These are phyloP conservation scores for Tulasnella sp. DNA, from an alignment of 768 basidiomycete genomes.

Conservation along the genomic window DNA sequence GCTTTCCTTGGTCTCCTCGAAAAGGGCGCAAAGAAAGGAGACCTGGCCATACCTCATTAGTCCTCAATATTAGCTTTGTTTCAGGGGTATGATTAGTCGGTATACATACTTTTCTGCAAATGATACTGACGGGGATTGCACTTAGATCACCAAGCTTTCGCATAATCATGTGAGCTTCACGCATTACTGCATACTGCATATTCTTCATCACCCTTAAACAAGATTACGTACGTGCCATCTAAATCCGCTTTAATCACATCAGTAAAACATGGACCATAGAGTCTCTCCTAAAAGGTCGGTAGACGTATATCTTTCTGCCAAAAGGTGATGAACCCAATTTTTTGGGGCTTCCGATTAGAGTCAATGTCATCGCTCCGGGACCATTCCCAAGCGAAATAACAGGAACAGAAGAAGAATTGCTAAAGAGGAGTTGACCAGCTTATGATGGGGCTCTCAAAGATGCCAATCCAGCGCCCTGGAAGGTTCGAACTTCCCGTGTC, in stretches of 20 bases:
- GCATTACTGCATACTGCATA: no score
- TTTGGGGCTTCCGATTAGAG: slow-evolving; percentile 3
- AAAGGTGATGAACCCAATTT: no score
- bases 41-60: slow-evolving; percentile 34
- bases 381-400: slow-evolving; percentile 15
- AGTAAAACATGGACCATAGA: slow-evolving; percentile 67
- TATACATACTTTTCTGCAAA: neutral
- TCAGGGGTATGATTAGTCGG: slow-evolving; percentile 66
- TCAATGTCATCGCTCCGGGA: slow-evolving; percentile 12
- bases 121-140: neutral
- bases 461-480: slow-evolving; percentile 53
- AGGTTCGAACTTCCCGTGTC: no score
- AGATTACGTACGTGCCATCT: no score
- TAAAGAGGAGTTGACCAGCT: slow-evolving; percentile 32
- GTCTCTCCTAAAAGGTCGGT: slow-evolving; percentile 46
- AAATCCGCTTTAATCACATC: slow-evolving; percentile 68
- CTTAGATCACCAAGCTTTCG: slow-evolving; percentile 39
- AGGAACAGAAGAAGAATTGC: neutral
- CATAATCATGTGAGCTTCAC: slow-evolving; percentile 77
- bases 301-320: no score
- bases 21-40: slow-evolving; percentile 50
- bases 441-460: slow-evolving; percentile 44
- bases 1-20: slow-evolving; percentile 66
- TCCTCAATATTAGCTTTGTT: slow-evolving; percentile 52
- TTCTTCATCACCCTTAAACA: no score